Evolutionary conservation across 768 basidiomycete genomes (phyloP).

Genomic region (Postia placenta): DNA sequence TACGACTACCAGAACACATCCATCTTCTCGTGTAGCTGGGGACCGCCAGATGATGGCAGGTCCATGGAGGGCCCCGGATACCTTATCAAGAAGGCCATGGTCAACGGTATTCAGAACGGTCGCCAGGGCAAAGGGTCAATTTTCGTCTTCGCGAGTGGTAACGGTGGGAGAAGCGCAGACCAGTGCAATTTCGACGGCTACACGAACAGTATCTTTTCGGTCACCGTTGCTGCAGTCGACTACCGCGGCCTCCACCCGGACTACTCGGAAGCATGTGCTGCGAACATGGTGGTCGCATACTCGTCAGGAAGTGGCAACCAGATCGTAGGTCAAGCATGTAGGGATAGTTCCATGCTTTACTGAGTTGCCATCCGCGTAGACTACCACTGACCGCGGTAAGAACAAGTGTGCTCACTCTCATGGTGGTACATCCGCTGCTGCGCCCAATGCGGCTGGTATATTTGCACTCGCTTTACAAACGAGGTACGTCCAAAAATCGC

Average conservation of each 20-base stretch:
- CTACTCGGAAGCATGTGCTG: conserved; percentile 96
- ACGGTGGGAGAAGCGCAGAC: conserved; percentile 85
- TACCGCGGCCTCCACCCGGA: conserved; percentile 91
- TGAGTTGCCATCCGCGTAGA: conserved; percentile 37
- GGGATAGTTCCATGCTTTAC: neutral
- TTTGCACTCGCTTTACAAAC: conserved; percentile 86
- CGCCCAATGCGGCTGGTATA: conserved; percentile 93
- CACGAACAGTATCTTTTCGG: conserved; percentile 94
- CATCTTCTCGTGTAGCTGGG: conserved; percentile 97
- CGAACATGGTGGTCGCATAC: conserved; percentile 94
- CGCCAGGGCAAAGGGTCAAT: conserved; percentile 86
- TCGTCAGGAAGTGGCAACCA: conserved; percentile 91
- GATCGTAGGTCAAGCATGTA: conserved; percentile 49
- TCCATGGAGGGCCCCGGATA: conserved; percentile 93
- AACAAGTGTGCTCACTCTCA: conserved; percentile 76
- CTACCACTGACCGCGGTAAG: conserved; percentile 90
- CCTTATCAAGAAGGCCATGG: conserved; percentile 87
- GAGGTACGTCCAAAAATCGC: conserved; percentile 62
- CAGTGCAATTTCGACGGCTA: conserved; percentile 99
- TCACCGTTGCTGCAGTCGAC: conserved; percentile 95
- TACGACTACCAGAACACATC: conserved; percentile 89
- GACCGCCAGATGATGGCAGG: conserved; percentile 90
- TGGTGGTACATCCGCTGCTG: conserved; percentile 97
- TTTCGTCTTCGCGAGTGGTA: conserved; percentile 96
- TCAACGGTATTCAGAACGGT: conserved; percentile 91